A percentile compares a stretch with the other conserved stretches of the same genome.
phyloP scores from a whole-genome alignment of 352 stramenopile species.

The Pythium brassicae region DNA sequence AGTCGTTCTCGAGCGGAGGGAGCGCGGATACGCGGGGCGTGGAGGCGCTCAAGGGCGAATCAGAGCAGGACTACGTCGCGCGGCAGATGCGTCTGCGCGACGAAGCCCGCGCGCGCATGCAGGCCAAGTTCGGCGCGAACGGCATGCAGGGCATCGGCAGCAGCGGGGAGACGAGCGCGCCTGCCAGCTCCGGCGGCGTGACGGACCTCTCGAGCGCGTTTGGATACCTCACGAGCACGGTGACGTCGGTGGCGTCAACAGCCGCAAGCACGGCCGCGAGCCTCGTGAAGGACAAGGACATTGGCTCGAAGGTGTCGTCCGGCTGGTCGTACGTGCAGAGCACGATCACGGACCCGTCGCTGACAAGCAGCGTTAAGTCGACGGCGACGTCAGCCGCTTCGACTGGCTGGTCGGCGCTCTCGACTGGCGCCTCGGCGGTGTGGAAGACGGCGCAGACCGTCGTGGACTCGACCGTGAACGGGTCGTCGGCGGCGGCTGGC shows the following conservation, averaged over 20 bases:
- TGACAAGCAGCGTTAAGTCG: slow-evolving; percentile 77
- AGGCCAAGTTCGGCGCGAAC: slow-evolving; percentile 68
- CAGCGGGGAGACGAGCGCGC: slow-evolving; percentile 50
- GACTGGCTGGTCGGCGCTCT: slow-evolving; percentile 70
- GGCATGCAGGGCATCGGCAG: slow-evolving; percentile 82
- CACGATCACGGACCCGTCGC: slow-evolving; percentile 62
- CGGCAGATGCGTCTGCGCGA: slow-evolving; percentile 69
- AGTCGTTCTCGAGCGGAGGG: slow-evolving; percentile 29
- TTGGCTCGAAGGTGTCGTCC: slow-evolving; percentile 73
- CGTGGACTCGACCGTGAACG: slow-evolving; percentile 37
- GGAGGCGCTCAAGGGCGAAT: slow-evolving; percentile 79
- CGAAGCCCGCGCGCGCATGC: slow-evolving; percentile 74
- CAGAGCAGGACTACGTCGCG: slow-evolving; percentile 71
- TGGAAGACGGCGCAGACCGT: slow-evolving; percentile 63
- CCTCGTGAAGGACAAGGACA: slow-evolving; percentile 72
- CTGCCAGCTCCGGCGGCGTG: slow-evolving; percentile 28
- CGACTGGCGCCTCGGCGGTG: slow-evolving; percentile 54
- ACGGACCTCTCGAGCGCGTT: slow-evolving; percentile 66
- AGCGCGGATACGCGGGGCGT: slow-evolving; percentile 58
- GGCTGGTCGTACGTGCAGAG: slow-evolving; percentile 76
- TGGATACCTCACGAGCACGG: slow-evolving; percentile 68
- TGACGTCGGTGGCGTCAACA: slow-evolving; percentile 35
- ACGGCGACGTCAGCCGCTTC: slow-evolving; percentile 63
- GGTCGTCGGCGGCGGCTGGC: slow-evolving; percentile 9
- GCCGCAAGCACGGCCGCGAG: slow-evolving; percentile 58